phyloP scores from a whole-genome alignment of 2,329 filamentous ascomycete genomes.

The Aspergillus brasiliensis region DNA sequence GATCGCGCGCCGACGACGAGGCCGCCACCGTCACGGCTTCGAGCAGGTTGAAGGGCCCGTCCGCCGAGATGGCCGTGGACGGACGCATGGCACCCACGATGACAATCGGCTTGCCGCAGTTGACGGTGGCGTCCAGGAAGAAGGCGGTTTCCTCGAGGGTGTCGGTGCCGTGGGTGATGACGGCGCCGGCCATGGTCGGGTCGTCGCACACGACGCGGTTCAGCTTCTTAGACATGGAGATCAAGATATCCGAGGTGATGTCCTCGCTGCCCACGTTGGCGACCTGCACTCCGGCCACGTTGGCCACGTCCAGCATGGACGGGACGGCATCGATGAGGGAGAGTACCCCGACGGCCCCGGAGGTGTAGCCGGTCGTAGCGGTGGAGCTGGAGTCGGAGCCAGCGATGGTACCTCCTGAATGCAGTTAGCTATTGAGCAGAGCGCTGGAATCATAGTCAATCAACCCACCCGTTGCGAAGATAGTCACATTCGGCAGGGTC shows the following conservation, averaged over 20 bases:
- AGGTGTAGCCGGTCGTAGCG: slow-evolving; percentile 30
- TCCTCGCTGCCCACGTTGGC: slow-evolving; percentile 31
- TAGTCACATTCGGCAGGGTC: slow-evolving; percentile 29
- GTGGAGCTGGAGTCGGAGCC: slow-evolving; percentile 28
- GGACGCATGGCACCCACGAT: slow-evolving; percentile 66
- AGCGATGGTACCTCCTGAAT: slow-evolving; percentile 28
- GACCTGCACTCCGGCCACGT: slow-evolving; percentile 30
- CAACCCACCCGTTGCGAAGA: slow-evolving; percentile 25
- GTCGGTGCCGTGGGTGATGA: slow-evolving; percentile 66
- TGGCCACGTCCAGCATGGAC: slow-evolving; percentile 29
- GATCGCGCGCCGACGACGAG: slow-evolving; percentile 46
- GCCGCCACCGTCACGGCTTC: slow-evolving; percentile 61
- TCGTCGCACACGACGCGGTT: slow-evolving; percentile 26
- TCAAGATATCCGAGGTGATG: slow-evolving; percentile 26
- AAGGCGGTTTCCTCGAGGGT: slow-evolving; percentile 66
- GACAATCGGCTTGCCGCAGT: slow-evolving; percentile 61
- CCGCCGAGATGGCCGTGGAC: slow-evolving; percentile 63
- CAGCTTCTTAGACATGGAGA: slow-evolving; percentile 25
- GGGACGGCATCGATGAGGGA: slow-evolving; percentile 29
- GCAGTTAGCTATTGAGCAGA: neutral
- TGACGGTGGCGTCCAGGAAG: slow-evolving; percentile 62
- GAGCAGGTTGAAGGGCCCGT: slow-evolving; percentile 65
- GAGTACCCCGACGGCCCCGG: slow-evolving; percentile 27
- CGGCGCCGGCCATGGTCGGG: slow-evolving; percentile 27
- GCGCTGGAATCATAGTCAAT: too few species aligned